Base-by-base conservation (phyloP, 2,329 filamentous ascomycete species). In the Penicillium italicum region DNA sequence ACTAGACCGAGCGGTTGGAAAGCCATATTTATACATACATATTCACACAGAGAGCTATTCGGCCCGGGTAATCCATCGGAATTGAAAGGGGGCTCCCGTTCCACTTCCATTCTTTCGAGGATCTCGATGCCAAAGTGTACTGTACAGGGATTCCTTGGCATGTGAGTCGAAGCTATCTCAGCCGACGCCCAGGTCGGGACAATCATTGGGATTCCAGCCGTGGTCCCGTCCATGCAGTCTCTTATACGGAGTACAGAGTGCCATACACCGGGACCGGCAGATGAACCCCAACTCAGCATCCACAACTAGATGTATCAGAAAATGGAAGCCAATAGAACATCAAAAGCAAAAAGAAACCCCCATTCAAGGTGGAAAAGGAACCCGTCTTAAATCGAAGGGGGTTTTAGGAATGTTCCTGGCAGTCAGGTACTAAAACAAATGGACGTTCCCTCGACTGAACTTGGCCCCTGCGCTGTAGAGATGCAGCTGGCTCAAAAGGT, bases 401-500 rank as follows among this genome's bases (percentile, higher is more conserved):
- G 28, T 11, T 20, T 30, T 12, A 45, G 50, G 55, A 59, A 59
- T 61, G 50, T 53, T 56, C 57, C 59, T 62, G 54, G 41, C 53
- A 50, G 18, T 57, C 44, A 57, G 52, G 52, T 55, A 55, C 52
- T 46, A 28, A 44, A 44, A 37, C 20, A 36, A 26, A 36, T 28
- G 49, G 50, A 52, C 22, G 52, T 59, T 50, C 34, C 50, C 54
- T 59, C 52, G 45, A 62, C 28, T 51, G 22, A 44, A 46, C 42
- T 49, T 48, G 43, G 48, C 44, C 51, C 44, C 50, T 55, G 50
- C 47, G 28, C 57, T 45, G 57, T 58, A 58, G 55, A 53, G 37
- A 62, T 59, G 62, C 62, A 65, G 53, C 61, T 57, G 52, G 59
- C 62, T 65, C 51, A 63, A 65, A 65, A 59, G 57, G 61, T 63